These are phyloP conservation scores for Alternaria brassicicola DNA, from an alignment of 2,329 filamentous ascomycete species.

Conservation along the genomic window DNA sequence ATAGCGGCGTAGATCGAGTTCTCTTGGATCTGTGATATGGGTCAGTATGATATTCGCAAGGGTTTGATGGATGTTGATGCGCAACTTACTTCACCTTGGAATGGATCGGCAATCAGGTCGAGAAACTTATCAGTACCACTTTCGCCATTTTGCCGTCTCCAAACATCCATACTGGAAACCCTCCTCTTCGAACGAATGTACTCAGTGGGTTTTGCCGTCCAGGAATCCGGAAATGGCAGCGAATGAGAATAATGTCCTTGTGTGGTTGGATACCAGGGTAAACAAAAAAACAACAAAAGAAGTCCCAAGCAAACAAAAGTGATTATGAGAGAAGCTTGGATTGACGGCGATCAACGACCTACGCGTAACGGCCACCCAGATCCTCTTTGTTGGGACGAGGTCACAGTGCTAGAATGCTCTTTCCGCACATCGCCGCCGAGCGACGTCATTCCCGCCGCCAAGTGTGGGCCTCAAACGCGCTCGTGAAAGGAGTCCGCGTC, in stretches of 20 bases:
- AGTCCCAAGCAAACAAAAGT: not conserved
- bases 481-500: constrained; percentile 3
- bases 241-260: not conserved
- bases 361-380: constrained; percentile 13
- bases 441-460: constrained; percentile 13
- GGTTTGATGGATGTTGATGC: not conserved
- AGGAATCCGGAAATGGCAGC: not conserved
- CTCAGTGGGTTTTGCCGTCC: not conserved
- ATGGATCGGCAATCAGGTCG: constrained; percentile 50
- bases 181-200: constrained; percentile 10
- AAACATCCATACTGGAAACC: constrained; percentile 16
- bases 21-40: constrained; percentile 56
- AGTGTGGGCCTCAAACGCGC: not conserved
- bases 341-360: not conserved
- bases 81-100: constrained; percentile 40
- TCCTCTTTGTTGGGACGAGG: constrained; percentile 11
- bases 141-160: constrained; percentile 16
- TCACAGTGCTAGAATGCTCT: constrained; percentile 10
- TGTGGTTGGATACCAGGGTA: not conserved
- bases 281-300: not conserved
- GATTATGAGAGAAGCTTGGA: not conserved
- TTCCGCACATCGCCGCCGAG: constrained; percentile 10
- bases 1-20: constrained; percentile 80
- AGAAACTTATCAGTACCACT: constrained; percentile 46
- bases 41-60: not conserved